Evolutionary conservation across 352 stramenopile genomes (phyloP), one percentile per base, ranked within the genome.

Genomic region (Phytopythium aichiense): DNA sequence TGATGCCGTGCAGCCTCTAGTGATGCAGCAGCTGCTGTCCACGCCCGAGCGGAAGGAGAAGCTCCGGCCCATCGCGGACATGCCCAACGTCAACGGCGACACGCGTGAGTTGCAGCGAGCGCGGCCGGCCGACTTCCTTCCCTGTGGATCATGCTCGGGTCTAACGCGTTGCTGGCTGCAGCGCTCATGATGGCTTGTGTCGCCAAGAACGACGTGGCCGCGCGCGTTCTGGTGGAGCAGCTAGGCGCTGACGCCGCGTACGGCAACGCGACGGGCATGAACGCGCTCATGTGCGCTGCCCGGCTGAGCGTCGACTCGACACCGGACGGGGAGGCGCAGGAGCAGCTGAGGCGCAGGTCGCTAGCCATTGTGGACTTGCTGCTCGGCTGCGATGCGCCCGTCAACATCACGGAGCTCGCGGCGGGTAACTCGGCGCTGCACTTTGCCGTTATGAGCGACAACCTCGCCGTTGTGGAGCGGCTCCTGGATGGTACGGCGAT

Each of bases 111-210:
- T 40, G 8, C 35, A 30, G 1, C 15, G 12, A 7, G 28, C 3
- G 35, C 25, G 16, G 60, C 28, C 23, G 22, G n/a, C 11, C 55
- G 7, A n/a, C n/a, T 56, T 28, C 4, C 9, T 28, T 40, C 35
- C 12, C 35, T 40, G 15, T 40, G 28, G 12, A 52, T 60, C 9
- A 11, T 46, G 22, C 7, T 20, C 15, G 22, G 5, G 45, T 22
- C 48, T 61, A 0, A 49, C 18, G 16, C 15, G 40, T 23, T 50
- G 48, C 33, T 49, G 20, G 16, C 0, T 58, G 5, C 55, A 95
- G 87, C 87, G 31, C 66, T 95, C 15, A 95, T 95, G 87, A 90
- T 95, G 75, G 87, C 87, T 25, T 90, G 87, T 28, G 86, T 92
- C 37, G 79, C 79, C 15, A 95, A 95, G 69, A 88, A 89, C 53